These are phyloP conservation scores for Chaetomium fimeti DNA, from an alignment of 495 filamentous ascomycete genomes.

Conservation along the genomic window DNA sequence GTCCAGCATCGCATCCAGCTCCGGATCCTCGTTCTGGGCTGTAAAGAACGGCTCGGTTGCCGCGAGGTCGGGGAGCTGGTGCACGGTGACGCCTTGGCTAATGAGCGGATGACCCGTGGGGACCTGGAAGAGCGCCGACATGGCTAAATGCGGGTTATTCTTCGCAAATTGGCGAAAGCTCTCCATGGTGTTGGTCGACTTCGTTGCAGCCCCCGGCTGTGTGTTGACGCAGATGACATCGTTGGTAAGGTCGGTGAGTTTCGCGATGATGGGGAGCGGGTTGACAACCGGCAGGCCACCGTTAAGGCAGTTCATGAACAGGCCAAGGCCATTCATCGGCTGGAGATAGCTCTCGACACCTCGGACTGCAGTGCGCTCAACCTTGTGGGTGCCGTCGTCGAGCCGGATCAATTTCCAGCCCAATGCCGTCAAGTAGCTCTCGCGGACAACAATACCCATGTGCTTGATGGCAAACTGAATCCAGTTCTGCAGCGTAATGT, in stretches of 20 bases:
- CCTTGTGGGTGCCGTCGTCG: conserved; percentile 24
- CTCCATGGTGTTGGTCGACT: conserved; percentile 13
- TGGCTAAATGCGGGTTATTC: conserved; percentile 14
- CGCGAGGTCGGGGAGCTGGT: not conserved
- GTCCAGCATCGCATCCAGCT: conserved; percentile 20
- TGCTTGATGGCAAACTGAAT: conserved; percentile 26
- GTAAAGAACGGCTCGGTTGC: not conserved
- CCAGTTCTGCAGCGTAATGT: conserved; percentile 29
- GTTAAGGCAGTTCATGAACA: conserved; percentile 28
- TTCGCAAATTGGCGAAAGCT: conserved; percentile 17
- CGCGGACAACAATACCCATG: conserved; percentile 28
- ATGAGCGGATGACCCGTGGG: conserved; percentile 15
- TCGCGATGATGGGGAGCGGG: conserved; percentile 25
- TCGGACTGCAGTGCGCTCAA: conserved; percentile 20
- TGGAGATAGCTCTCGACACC: conserved; percentile 21
- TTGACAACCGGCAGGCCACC: conserved; percentile 29
- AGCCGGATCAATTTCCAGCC: conserved; percentile 28
- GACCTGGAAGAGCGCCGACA: conserved; percentile 22
- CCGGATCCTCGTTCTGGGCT: conserved; percentile 10
- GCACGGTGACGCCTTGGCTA: conserved; percentile 15
- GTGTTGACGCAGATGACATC: conserved; percentile 34
- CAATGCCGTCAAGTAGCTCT: conserved; percentile 27
- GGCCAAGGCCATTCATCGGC: conserved; percentile 30
- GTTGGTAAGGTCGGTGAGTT: conserved; percentile 26
- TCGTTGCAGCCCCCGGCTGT: not conserved